Base-by-base conservation (phyloP, 1,284 basidiomycete species). In the Irpex sp. region DNA sequence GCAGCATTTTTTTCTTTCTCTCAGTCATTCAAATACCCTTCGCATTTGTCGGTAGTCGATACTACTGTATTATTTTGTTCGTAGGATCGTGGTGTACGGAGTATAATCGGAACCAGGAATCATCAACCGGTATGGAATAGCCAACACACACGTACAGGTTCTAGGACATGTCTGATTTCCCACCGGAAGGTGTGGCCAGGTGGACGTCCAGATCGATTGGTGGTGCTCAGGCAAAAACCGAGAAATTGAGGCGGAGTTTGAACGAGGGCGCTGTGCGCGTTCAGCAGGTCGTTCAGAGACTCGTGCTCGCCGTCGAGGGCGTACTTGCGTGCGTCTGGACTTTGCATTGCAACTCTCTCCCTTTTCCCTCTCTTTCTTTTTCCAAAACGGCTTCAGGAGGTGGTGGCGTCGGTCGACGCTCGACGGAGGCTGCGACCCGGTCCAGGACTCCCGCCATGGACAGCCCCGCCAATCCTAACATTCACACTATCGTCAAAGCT, bases 401-500 rank as follows among this genome's bases (percentile, higher is more conserved):
- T 84, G 85, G 86, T 79, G 87, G 82, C 81, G 84, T 83, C 77
- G 78, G 78, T 78, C 82, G 87, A 83, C 88, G 87, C 81, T 86
- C 85, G 82, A 86, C 88, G 85, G 87, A 87, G 85, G 86, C 87
- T 79, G 84, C 87, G 79, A 84, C 85, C 80, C 86, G 88, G 77
- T 79, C 82, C 68, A 74, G 76, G 67, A 75, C 77, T 71, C 74
- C 76, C 68, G 75, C 84, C 76, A 88, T 88, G 86, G 86, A 88
- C 79, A 85, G 82, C 74, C 81, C 85, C 78, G 83, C 81, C 70
- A 84, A 80, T 71, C 79, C 82, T 70, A 84, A 85, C 72, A 75
- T 84, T 78, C 74, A 85, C 68, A 91, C 89, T 73, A 93, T 93
- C 76, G 91, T 93, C 79, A 91, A 91, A 78, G 90, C 91, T 65